A percentile compares a stretch with the other conserved stretches of the same genome.
Evolutionary conservation across 139 green algal genomes (phyloP).

Genomic region (Coelastrella sp.): DNA sequence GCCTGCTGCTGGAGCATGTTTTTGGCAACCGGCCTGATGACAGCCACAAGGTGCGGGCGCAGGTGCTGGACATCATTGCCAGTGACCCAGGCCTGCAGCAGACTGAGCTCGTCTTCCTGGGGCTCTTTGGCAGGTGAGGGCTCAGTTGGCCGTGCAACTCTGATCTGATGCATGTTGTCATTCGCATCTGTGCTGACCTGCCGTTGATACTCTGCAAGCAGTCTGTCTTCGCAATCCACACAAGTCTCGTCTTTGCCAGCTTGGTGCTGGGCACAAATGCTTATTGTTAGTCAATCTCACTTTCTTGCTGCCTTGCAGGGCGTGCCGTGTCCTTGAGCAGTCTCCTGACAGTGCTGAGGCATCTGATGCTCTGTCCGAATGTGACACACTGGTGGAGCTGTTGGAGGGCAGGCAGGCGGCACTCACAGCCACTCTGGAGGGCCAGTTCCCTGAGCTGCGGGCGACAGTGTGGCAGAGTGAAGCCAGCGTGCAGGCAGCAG

Average conservation of each 20-base stretch:
- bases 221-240: neutral
- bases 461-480: slow-evolving; percentile 80
- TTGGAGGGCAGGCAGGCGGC: slow-evolving; percentile 66
- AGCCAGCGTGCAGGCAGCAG: slow-evolving; percentile 69
- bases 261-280: no score
- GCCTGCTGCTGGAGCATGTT: slow-evolving; percentile 91
- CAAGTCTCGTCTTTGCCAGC: no score
- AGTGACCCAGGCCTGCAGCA: slow-evolving; percentile 88
- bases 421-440: slow-evolving; percentile 67
- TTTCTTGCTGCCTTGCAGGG: neutral
- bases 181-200: neutral
- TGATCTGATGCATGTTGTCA: neutral
- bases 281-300: neutral
- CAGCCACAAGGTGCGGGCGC: slow-evolving; percentile 73
- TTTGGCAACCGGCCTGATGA: slow-evolving; percentile 89
- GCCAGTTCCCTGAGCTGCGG: slow-evolving; percentile 79
- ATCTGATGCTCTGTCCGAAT: slow-evolving; percentile 62
- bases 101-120: slow-evolving; percentile 87
- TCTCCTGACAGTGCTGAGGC: slow-evolving; percentile 59
- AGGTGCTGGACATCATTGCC: slow-evolving; percentile 85
- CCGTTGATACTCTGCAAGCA: neutral
- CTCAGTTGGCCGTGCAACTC: neutral
- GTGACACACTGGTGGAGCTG: slow-evolving; percentile 72
- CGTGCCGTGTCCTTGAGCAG: slow-evolving; percentile 77
- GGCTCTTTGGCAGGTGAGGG: slow-evolving; percentile 80